Percentiles rank a stretch among this genome's conserved stretches.
Evolutionary conservation across 2,329 filamentous ascomycete genomes (phyloP).

Genomic region (Calycina marina): DNA sequence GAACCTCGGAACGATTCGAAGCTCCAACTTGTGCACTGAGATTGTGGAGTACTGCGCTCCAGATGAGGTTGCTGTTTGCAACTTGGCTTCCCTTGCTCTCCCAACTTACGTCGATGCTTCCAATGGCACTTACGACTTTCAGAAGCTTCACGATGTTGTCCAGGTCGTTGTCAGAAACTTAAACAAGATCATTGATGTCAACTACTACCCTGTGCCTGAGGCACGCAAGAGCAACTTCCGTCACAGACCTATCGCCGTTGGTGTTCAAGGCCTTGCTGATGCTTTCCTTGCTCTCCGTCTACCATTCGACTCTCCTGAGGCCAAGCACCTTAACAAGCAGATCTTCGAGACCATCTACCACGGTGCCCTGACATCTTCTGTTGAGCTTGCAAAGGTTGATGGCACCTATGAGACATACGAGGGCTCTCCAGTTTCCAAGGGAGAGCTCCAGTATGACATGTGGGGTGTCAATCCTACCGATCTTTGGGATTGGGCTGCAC

Average conservation of each 20-base stretch:
- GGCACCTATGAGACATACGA: constrained; percentile 84
- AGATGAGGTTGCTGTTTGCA: constrained; percentile 97
- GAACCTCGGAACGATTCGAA: constrained; percentile 96
- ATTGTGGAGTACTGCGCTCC: constrained; percentile 96
- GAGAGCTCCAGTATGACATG: constrained; percentile 96
- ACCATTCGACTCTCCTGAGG: constrained; percentile 93
- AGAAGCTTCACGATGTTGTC: constrained; percentile 88
- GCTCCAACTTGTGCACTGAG: constrained; percentile 97
- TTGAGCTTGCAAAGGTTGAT: constrained; percentile 68
- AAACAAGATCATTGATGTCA: constrained; percentile 97
- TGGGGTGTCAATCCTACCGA: constrained; percentile 89
- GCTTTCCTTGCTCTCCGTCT: constrained; percentile 93
- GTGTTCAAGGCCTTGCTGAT: constrained; percentile 95
- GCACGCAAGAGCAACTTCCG: constrained; percentile 94
- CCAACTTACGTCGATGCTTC: constrained; percentile 82
- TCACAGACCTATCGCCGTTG: constrained; percentile 87
- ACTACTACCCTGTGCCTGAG: constrained; percentile 95
- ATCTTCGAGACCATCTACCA: constrained; percentile 99
- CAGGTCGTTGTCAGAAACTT: constrained; percentile 88
- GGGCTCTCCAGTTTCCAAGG: constrained; percentile 86
- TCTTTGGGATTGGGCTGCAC: constrained; percentile 86
- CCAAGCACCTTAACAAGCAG: constrained; percentile 86
- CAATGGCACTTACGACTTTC: constrained; percentile 79
- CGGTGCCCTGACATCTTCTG: constrained; percentile 77
- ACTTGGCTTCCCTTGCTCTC: constrained; percentile 85